phyloP scores from a whole-genome alignment of 805 yeast species.

The Middelhovenomyces tepae region DNA sequence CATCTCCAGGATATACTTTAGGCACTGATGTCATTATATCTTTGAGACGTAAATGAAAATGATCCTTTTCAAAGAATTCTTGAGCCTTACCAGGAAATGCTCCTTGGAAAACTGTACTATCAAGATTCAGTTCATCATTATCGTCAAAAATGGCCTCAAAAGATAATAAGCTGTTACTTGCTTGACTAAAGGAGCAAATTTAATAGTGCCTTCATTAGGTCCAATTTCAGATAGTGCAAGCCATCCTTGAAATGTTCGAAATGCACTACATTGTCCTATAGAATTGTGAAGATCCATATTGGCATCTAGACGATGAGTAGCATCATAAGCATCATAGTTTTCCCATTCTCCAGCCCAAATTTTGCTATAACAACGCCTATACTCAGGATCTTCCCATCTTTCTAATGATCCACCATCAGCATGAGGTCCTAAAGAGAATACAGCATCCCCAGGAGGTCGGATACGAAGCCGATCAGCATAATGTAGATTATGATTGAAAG shows the following conservation, averaged over 20 bases:
- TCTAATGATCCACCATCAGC: constrained; percentile 37
- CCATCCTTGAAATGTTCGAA: constrained; percentile 41
- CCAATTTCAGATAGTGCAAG: constrained; percentile 30
- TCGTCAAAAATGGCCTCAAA: constrained; percentile 32
- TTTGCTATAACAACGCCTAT: constrained; percentile 29
- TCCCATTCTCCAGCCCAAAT: constrained; percentile 36
- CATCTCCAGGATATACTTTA: constrained; percentile 34
- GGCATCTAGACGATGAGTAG: constrained; percentile 29
- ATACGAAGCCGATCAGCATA: constrained; percentile 39
- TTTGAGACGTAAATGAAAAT: constrained; percentile 31
- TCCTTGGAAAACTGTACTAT: constrained; percentile 31
- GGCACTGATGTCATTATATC: constrained; percentile 31
- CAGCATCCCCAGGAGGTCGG: constrained; percentile 31
- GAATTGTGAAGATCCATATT: constrained; percentile 28
- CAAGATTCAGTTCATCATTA: constrained; percentile 6
- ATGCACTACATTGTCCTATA: constrained; percentile 27
- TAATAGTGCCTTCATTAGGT: constrained; percentile 34
- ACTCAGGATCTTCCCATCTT: constrained; percentile 38
- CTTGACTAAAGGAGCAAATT: constrained; percentile 31
- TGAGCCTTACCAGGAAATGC: constrained; percentile 32
- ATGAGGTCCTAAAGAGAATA: constrained; percentile 31
- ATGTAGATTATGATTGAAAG: constrained; percentile 27
- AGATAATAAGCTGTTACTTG: constrained; percentile 33
- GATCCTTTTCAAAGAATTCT: constrained; percentile 23
- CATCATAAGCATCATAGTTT: constrained; percentile 34